These are phyloP conservation scores for Vitis cinerea DNA, from an alignment of 164 flowering plant species.

Conservation along the genomic window DNA sequence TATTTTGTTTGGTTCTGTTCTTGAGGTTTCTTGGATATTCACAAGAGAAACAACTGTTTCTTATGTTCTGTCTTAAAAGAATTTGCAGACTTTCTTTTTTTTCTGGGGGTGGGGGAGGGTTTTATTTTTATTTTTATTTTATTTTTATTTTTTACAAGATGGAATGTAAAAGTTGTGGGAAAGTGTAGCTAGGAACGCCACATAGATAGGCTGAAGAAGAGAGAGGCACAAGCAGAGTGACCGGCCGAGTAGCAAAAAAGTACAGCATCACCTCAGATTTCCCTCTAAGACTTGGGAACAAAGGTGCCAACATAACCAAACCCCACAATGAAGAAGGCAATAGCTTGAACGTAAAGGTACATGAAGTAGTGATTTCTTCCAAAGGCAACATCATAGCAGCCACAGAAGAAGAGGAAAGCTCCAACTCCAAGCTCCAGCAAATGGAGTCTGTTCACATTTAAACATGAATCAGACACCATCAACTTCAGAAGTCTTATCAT, in stretches of 20 bases:
- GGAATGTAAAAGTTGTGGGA: not conserved
- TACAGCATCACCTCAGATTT: not conserved
- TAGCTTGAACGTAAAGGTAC: conserved; percentile 63
- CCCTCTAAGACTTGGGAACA: conserved; percentile 45
- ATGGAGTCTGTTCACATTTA: conserved; percentile 45
- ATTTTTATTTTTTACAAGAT: not conserved
- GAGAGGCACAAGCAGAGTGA: not conserved
- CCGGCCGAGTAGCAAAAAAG: not conserved
- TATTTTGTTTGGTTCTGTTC: not conserved
- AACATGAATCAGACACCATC: not conserved
- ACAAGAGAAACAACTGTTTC: conserved; percentile 15
- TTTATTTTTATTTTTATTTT: not conserved
- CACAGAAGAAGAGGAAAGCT: conserved; percentile 58
- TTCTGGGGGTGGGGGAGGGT: no score
- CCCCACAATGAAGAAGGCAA: conserved; percentile 71
- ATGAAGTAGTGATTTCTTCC: conserved; percentile 70
- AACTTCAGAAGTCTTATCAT: no score
- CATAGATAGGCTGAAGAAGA: conserved; percentile 1
- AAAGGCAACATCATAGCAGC: conserved; percentile 54
- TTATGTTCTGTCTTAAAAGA: conserved; percentile 25
- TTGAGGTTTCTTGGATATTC: conserved; percentile 16
- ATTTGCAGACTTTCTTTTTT: conserved; percentile 12
- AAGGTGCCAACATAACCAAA: conserved; percentile 81
- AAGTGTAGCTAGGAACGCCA: not conserved
- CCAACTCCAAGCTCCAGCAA: conserved; percentile 62